Evolutionary conservation across 139 green algal genomes (phyloP).

Genomic region (Micractinium sp.): DNA sequence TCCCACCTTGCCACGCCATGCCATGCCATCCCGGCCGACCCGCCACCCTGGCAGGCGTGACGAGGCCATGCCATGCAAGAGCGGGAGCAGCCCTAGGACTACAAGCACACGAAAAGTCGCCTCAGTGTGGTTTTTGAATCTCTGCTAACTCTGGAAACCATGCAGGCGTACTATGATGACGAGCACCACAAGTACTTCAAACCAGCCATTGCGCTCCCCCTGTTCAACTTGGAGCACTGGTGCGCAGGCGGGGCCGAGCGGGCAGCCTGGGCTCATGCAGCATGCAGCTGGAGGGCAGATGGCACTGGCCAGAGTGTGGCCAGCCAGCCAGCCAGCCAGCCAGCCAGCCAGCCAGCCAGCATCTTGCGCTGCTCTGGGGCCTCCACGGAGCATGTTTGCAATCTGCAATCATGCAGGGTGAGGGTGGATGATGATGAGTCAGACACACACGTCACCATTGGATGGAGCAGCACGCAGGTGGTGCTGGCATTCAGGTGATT

Average conservation of each 20-base stretch:
- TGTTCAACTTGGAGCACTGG: slow-evolving; percentile 15
- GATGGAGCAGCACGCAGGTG: neutral
- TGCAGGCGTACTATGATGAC: neutral
- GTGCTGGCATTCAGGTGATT: slow-evolving; percentile 10
- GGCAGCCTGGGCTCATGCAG: neutral
- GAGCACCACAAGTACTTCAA: neutral
- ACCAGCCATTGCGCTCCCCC: neutral
- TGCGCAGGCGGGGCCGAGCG: neutral
- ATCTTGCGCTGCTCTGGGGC: neutral
- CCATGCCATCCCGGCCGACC: too few relatives aligned
- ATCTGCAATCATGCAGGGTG: neutral
- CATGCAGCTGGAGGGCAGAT: neutral
- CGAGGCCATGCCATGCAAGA: too few relatives aligned
- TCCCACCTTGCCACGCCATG: too few relatives aligned
- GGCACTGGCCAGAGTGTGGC: neutral
- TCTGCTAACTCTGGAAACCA: neutral
- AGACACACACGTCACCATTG: slow-evolving; percentile 13
- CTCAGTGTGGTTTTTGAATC: too few relatives aligned
- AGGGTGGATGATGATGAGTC: neutral
- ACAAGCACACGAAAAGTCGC: too few relatives aligned
- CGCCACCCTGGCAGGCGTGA: too few relatives aligned
- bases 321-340: neutral
- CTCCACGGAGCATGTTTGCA: neutral
- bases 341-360: neutral
- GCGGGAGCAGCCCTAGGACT: too few relatives aligned